Evolutionary conservation across 2,329 filamentous ascomycete genomes (phyloP), one percentile per base, ranked within the genome.

Genomic region (Curvularia lunata): DNA sequence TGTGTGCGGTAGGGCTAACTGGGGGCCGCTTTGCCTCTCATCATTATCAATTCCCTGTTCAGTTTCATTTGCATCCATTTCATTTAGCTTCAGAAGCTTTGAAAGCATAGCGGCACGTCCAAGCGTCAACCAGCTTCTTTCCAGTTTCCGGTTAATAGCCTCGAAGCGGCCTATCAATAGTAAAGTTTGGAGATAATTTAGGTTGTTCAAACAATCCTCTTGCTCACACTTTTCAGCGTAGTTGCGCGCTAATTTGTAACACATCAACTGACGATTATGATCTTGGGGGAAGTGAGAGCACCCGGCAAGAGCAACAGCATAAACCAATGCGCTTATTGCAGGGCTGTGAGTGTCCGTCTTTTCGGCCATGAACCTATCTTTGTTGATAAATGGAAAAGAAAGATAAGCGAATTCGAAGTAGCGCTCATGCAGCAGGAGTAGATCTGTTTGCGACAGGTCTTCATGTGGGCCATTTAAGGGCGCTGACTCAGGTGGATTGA

Each of bases 321-420:
- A 53, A 13, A 47, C 9, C 50, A 53, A 47, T 8, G 50, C 50
- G 5, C 1, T 47, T 5, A 1, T 46, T 12, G 42, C 42, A 40
- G 50, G 32, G 28, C 30, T 46, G n/a, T 7, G 3, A n/a, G n/a
- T 16, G 5, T 16, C 32, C 18, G 23, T 23, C 40, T 10, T 1
- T 1, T 53, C 50, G 0, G 9, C 3, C 21, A 38, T 23, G 9
- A 53, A 53, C 23, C 13, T 53, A 4, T 53, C 50, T 21, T 5
- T 53, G 32, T 47, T 53, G 3, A 53, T 10, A 6, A 53, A 53
- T 13, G 50, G 50, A n/a, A 53, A 53, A 13, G 42, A 53, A 47
- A 4, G 13, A 23, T 53, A 18, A 1, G 18, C 21, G 7, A 30
- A 46, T 16, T 40, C 8, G 13, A 53, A 53, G 1, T 46, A 53